Base-by-base conservation (phyloP, 1,284 basidiomycete genomes). In the Fomitopsis schrenkii region DNA sequence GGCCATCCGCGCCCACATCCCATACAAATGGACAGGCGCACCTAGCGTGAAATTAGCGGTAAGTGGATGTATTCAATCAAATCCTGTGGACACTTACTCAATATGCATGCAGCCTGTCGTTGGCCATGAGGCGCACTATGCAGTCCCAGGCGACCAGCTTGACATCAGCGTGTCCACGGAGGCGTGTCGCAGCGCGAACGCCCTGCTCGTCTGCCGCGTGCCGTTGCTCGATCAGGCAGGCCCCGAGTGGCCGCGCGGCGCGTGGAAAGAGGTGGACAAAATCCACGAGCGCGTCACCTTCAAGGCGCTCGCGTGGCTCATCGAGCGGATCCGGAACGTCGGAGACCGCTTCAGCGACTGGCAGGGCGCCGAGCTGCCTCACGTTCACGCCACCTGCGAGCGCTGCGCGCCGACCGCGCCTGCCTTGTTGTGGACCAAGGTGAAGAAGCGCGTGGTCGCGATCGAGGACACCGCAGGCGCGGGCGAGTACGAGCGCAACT, bases 401-500 rank as follows among this genome's bases (percentile, higher is more conserved):
- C 80, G 88, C 5, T 97, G 95, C 74, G 91, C 95, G 0, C 95
- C 95, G 0, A 78, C 76, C 2, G 76, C 90, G 5, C 95, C 95
- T 0, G 78, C 80, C 22, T 79, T 97, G 53, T 82, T 86, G 56
- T 97, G 95, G 94, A 77, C 80, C 15, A 81, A 82, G 65, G 75
- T 67, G 59, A 79, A 83, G 67, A 86, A 76, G 60, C 82, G 88
- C 67, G 80, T 87, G 17, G 74, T 81, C 26, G 87, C 93, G 0
- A 79, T 94, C 38, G 95, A 97, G 71, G 91, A 97, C 70, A 83
- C 90, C 14, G 79, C 86, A 17, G 85, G 96, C 71, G 94, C 94
- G 36, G 93, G 93, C 3, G 83, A 88, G 68, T 95, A 93, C 70
- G 94, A 96, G 71, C 86, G 94, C 64, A 86, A 91, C 28, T 80